Base-by-base conservation (phyloP, 768 basidiomycete species). In the Tylopilus felleus region DNA sequence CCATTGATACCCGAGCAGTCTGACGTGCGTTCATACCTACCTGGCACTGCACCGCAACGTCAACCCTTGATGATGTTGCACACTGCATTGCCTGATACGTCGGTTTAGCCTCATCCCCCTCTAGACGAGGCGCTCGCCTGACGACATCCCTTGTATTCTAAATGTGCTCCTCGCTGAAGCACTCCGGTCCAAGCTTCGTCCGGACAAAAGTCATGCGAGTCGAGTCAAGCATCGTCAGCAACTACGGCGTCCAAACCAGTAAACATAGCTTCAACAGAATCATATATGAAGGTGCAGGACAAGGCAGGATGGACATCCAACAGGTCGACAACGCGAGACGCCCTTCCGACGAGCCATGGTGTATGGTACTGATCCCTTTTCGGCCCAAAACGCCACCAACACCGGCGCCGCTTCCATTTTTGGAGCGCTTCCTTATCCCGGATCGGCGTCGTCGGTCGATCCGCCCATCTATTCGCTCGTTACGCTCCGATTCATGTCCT, bases 361-460 rank as follows among this genome's bases (percentile, higher is more conserved):
- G 48, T 71, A 71, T 56, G 67, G 67, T 19, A 58, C 49, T 13
- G 52, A 69, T 35, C 68, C 68, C 17, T 69, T 69, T 38, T 56
- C 65, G 5, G 68, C 68, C 4, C 70, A 71, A 33, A 52, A 57
- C 25, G 58, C 63, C 27, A 53, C 65, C 17, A 57, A 38, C 25
- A 28, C 21, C 31, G 27, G 23, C 25, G 44, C 71, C 10, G 80
- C 83, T 44, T 85, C 85, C 44, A 68, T 85, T 53, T 82, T 80
- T 60, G 85, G 85, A 6, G 84, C 83, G 0, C 79, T 86, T 19
- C 85, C 85, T 27, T 83, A 81, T 60, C 76, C 80, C 0, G 49
- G 22, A 17, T 40, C 69, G 22, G 52, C 72, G 28, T 55, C 74
- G 29, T 58, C 53, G 22, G 47, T 21, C 45, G 41, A 61, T 22